Conservation (phyloP, 2,329 filamentous ascomycete genomes). For the Neurospora sp. region DNA sequence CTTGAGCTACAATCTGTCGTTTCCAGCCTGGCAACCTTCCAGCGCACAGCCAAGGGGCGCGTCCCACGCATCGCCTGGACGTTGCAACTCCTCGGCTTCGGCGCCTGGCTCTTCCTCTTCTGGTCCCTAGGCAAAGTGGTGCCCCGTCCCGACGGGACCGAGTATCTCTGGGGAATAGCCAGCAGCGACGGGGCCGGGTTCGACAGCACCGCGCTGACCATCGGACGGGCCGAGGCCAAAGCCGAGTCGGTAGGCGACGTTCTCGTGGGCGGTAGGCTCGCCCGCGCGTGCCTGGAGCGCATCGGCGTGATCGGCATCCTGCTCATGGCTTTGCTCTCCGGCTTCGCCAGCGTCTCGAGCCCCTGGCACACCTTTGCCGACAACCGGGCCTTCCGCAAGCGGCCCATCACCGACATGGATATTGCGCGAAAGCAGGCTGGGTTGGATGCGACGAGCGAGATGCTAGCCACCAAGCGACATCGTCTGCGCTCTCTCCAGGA, state of each 20-base stretch:
- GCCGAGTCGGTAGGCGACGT: slow-evolving; percentile 5
- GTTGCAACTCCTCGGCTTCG: slow-evolving; percentile 53
- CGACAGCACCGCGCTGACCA: slow-evolving; percentile 23
- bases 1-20: slow-evolving; percentile 64
- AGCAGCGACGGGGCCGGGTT: slow-evolving; percentile 13
- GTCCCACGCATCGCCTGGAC: slow-evolving; percentile 53
- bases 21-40: slow-evolving; percentile 50
- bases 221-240: slow-evolving; percentile 14
- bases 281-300: slow-evolving; percentile 51
- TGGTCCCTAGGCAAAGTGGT: slow-evolving; percentile 65
- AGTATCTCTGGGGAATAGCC: slow-evolving; percentile 9
- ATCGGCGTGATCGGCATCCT: slow-evolving; percentile 80
- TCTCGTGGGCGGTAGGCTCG: slow-evolving; percentile 26
- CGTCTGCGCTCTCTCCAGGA: slow-evolving; percentile 61
- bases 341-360: slow-evolving; percentile 80
- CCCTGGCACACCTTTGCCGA: slow-evolving; percentile 77
- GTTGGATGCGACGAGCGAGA: slow-evolving; percentile 67
- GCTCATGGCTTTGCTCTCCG: slow-evolving; percentile 79
- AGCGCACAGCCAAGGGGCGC: slow-evolving; percentile 45
- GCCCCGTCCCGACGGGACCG: slow-evolving; percentile 14
- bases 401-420: slow-evolving; percentile 62
- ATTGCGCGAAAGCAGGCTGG: slow-evolving; percentile 70
- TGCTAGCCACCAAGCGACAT: slow-evolving; percentile 67
- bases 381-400: slow-evolving; percentile 37
- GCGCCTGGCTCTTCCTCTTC: slow-evolving; percentile 61